A percentile compares a stretch with the other conserved stretches of the same genome.
These are phyloP conservation scores for Aureobasidium leucospermi DNA, from an alignment of 2,329 filamentous ascomycete species.

Conservation along the genomic window DNA sequence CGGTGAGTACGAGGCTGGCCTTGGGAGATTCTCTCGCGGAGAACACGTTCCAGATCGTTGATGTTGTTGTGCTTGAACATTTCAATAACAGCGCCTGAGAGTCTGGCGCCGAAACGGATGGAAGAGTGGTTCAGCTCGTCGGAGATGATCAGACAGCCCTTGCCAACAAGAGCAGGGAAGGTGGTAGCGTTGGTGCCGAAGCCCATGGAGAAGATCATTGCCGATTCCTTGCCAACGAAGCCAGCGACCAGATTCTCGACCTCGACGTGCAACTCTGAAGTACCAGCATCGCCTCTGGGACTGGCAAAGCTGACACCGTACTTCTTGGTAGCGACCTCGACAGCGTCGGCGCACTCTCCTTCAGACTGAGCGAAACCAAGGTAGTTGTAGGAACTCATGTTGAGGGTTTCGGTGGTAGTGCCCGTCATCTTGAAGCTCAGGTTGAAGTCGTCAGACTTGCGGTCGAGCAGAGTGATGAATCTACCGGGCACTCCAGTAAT, in stretches of 20 bases:
- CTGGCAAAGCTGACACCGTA: conserved; percentile 80
- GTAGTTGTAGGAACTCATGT: conserved; percentile 99
- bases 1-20: conserved; percentile 97
- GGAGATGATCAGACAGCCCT: conserved; percentile 89
- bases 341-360: conserved; percentile 87
- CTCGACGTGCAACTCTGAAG: conserved; percentile 77
- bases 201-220: conserved; percentile 98
- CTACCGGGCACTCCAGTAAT: conserved; percentile 90
- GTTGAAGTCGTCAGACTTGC: conserved; percentile 87
- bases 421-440: conserved; percentile 81
- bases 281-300: conserved; percentile 75
- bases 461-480: conserved; percentile 87
- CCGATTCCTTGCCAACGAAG: conserved; percentile 88
- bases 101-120: conserved; percentile 87
- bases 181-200: conserved; percentile 92
- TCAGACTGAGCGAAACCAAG: conserved; percentile 97
- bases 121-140: conserved; percentile 98
- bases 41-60: conserved; percentile 71
- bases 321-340: conserved; percentile 76
- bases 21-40: conserved; percentile 90
- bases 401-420: conserved; percentile 87
- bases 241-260: conserved; percentile 83
- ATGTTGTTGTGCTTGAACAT: conserved; percentile 99
- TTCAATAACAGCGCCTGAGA: conserved; percentile 88
- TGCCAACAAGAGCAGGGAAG: conserved; percentile 86